These are phyloP conservation scores for Crotalaria pallida DNA, from an alignment of 306 rosid species.

Conservation along the genomic window DNA sequence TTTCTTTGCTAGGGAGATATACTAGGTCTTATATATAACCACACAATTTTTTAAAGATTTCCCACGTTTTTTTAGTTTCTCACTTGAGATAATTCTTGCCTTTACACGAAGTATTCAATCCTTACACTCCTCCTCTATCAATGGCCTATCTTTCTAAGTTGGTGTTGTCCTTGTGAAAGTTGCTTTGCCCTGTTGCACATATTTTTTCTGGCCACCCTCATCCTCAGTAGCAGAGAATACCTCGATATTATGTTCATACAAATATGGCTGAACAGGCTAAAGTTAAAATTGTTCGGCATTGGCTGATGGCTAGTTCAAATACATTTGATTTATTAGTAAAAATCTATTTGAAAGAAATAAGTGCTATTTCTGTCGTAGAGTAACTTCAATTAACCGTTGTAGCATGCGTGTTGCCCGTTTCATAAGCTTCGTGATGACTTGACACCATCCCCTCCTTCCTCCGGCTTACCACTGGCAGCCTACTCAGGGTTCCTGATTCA, in stretches of 20 bases:
- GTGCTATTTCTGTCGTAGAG: not conserved
- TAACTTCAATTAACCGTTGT: not conserved
- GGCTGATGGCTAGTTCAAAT: not conserved
- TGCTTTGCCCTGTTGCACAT: not conserved
- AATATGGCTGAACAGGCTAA: not conserved
- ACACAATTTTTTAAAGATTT: not conserved
- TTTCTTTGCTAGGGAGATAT: no score
- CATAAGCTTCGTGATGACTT: no score
- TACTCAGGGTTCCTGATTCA: no score
- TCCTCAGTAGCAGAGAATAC: not conserved
- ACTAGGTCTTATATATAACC: not conserved
- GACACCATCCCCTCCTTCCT: no score
- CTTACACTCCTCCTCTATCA: not conserved
- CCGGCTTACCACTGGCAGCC: no score
- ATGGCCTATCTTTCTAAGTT: not conserved
- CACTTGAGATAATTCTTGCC: not conserved
- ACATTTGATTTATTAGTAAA: not conserved
- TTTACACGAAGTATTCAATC: not conserved
- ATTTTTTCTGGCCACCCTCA: not conserved
- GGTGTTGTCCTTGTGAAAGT: not conserved
- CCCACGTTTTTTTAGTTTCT: not conserved
- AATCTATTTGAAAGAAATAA: not conserved
- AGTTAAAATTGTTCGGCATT: not conserved
- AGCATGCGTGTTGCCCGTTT: no score
- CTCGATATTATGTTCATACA: not conserved